Percentiles rank a stretch among this genome's conserved stretches.
Conservation (phyloP, 225 moss, liverwort and hornwort genomes). For the Physcomitrellopsis africana region DNA sequence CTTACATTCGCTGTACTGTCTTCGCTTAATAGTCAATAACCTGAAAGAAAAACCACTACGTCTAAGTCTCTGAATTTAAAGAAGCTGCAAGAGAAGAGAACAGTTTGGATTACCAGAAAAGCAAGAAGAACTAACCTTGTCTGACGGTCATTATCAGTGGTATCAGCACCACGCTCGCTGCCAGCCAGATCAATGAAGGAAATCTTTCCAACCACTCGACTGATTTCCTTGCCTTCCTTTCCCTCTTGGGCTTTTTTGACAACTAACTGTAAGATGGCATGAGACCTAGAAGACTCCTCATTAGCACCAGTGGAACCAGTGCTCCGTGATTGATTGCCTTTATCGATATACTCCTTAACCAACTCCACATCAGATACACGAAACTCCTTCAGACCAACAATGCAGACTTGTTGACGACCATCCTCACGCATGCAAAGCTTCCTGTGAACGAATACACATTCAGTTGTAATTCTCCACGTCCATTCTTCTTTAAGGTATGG, state of each 20-base stretch:
- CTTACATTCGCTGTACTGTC: too few relatives aligned
- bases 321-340: slow-evolving; percentile 27
- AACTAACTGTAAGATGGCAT: slow-evolving; percentile 80
- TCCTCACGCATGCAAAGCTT: slow-evolving; percentile 90
- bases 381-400: slow-evolving; percentile 80
- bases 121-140: slow-evolving; percentile 38
- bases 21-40: too few relatives aligned
- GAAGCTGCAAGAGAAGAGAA: too few relatives aligned
- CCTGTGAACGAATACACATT: slow-evolving; percentile 30
- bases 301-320: slow-evolving; percentile 86
- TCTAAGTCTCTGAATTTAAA: too few relatives aligned
- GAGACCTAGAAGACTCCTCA: slow-evolving; percentile 85
- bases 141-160: slow-evolving; percentile 82
- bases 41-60: too few relatives aligned
- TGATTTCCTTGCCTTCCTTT: slow-evolving; percentile 59
- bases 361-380: slow-evolving; percentile 67
- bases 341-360: slow-evolving; percentile 31
- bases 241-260: slow-evolving; percentile 68
- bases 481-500: too few relatives aligned
- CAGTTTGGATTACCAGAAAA: too few relatives aligned
- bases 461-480: too few relatives aligned
- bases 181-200: slow-evolving; percentile 59
- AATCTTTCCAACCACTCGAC: slow-evolving; percentile 67
- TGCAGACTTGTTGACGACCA: slow-evolving; percentile 94
- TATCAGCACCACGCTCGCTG: slow-evolving; percentile 86